Base-by-base conservation (phyloP, 2,329 filamentous ascomycete species). In the Venturia oleaginea region DNA sequence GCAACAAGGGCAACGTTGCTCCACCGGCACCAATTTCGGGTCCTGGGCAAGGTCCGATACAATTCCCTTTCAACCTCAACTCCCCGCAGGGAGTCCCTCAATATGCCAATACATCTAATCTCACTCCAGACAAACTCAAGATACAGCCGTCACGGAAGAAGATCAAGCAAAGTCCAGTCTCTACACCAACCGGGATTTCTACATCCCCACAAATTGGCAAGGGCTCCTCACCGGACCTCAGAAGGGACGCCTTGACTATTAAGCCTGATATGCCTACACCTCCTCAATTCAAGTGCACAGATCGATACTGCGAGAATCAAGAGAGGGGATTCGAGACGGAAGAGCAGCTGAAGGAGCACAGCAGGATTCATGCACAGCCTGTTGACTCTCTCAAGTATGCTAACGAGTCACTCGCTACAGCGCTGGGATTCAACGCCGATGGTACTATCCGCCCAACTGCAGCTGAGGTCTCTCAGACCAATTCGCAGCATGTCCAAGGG, bases 11-110 rank as follows among this genome's bases (percentile, higher is more conserved):
- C 22, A 43, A 27, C 19, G 32, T 27, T 27, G 34, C 62, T 59
- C 64, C 64, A 42, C 43, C 64, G 17, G 64, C 64, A 43, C 64
- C 64, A 48, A 64, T 61, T n/a, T 51, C 59, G 10, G 62, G 51
- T 10, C 64, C 32, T 17, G 42, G 55, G 10, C 59, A 48, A 37
- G 34, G 54, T 13, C 43, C 64, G 27, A 34, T 57, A 57, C 51
- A 57, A 34, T 65, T 61, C 38, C 46, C 51, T 11, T 60, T 60
- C 34, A 37, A 24, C 22, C 37, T 32, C 30, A 34, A 17, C 17
- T 61, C 63, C 13, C 63, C 63, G 17, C 51, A 60, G 24, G 65
- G 65, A 3, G 65, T 66, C 11, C 65, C 65, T 17, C 24, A 42
- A 30, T 66, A 66, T 43, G 60, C 15, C 8, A 34, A 32, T 30